Percentiles rank a stretch among this genome's conserved stretches.
These are phyloP conservation scores for Nectriaceae sp. DNA, from an alignment of 2,329 filamentous ascomycete species.

Conservation along the genomic window DNA sequence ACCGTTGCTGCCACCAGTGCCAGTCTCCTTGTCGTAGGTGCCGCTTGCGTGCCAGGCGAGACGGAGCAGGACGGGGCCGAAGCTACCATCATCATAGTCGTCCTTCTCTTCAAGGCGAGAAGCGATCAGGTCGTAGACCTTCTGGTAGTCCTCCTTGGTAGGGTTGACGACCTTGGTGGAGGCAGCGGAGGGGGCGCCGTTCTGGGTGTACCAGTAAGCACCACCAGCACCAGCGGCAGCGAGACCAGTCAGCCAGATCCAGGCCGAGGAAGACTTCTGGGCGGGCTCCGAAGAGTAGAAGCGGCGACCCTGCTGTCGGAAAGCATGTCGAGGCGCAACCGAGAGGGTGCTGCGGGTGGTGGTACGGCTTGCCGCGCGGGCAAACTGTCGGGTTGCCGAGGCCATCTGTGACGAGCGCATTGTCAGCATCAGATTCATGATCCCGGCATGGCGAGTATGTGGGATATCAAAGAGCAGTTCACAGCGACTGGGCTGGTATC, in stretches of 20 bases:
- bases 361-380: conserved; percentile 61
- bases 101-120: conserved; percentile 80
- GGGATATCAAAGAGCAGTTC: background rate
- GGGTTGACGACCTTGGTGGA: conserved; percentile 67
- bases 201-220: conserved; percentile 65
- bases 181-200: conserved; percentile 51
- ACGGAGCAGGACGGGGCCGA: conserved; percentile 86
- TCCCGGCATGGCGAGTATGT: background rate
- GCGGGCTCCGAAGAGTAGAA: conserved; percentile 74
- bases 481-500: background rate
- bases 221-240: conserved; percentile 63
- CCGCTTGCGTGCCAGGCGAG: conserved; percentile 94
- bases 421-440: conserved; percentile 9
- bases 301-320: conserved; percentile 74
- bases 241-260: conserved; percentile 61
- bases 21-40: conserved; percentile 86
- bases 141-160: conserved; percentile 87
- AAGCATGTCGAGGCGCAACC: conserved; percentile 63
- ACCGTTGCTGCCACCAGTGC: conserved; percentile 91
- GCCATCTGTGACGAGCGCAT: conserved; percentile 35
- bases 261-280: conserved; percentile 49
- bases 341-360: conserved; percentile 59
- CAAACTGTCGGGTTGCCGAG: conserved; percentile 54
- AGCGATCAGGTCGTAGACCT: conserved; percentile 89
- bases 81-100: conserved; percentile 95